phyloP scores from a whole-genome alignment of 2,329 filamentous ascomycete genomes.

The Hymenoscyphus scutula region DNA sequence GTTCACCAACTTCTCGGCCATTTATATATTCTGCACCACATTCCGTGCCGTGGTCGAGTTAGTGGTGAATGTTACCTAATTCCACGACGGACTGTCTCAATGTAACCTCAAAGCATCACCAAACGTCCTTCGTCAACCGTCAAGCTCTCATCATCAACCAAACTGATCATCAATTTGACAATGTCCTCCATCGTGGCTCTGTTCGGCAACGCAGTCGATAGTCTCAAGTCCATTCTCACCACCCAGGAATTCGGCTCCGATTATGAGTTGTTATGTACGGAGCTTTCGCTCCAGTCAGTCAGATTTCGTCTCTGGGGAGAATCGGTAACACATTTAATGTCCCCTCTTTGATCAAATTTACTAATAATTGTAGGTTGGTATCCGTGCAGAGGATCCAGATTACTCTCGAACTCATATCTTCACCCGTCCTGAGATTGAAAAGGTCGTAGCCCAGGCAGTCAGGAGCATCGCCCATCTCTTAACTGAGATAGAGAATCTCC shows the following conservation, averaged over 20 bases:
- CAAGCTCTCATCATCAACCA: neutral
- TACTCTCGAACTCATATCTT: conserved; percentile 17
- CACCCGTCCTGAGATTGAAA: conserved; percentile 20
- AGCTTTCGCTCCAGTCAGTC: conserved; percentile 27
- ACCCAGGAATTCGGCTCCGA: conserved; percentile 26
- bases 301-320: conserved; percentile 28
- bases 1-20: too few species aligned
- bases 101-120: neutral
- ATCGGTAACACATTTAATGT: conserved; percentile 18
- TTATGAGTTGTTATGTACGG: conserved; percentile 28
- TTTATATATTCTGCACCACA: neutral
- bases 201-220: conserved; percentile 18
- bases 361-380: conserved; percentile 21
- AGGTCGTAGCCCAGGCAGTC: conserved; percentile 23
- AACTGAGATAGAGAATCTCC: conserved; percentile 25
- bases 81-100: neutral
- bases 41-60: neutral
- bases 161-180: neutral
- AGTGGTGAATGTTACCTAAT: neutral
- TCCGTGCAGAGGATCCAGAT: conserved; percentile 17
- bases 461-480: conserved; percentile 22
- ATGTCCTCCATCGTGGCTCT: conserved; percentile 21
- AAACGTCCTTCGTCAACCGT: conserved; percentile 2
- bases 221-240: conserved; percentile 22
- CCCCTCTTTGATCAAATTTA: neutral